A percentile compares a stretch with the other conserved stretches of the same genome.
Evolutionary conservation across 192 early-diverging fungal genomes (phyloP).

Genomic region (Phycomyces blakesleeanus): DNA sequence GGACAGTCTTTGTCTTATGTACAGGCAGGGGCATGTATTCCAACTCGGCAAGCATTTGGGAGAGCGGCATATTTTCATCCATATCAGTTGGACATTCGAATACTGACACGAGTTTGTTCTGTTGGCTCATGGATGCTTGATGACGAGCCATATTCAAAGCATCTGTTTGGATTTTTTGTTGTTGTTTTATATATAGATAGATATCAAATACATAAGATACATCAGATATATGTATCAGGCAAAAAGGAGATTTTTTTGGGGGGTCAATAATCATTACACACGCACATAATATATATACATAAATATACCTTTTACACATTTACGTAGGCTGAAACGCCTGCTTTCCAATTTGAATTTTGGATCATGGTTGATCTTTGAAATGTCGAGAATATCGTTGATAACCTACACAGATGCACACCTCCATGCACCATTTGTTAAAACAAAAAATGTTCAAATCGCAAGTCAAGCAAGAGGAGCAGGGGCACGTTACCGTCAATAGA

Average conservation of each 20-base stretch:
- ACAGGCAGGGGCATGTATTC: slow-evolving; percentile 11
- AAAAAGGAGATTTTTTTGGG: not conserved
- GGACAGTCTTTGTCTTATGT: slow-evolving; percentile 21
- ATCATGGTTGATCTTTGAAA: slow-evolving; percentile 53
- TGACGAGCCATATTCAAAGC: slow-evolving; percentile 40
- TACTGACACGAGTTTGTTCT: slow-evolving; percentile 31
- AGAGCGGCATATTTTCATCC: slow-evolving; percentile 24
- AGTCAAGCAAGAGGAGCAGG: not conserved
- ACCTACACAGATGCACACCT: slow-evolving; percentile 29
- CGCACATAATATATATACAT: too few species aligned
- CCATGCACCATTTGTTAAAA: not conserved
- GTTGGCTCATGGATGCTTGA: slow-evolving; percentile 31
- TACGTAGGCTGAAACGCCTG: slow-evolving; percentile 44
- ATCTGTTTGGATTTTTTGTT: too few species aligned
- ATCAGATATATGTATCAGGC: too few species aligned
- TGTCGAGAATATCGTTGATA: slow-evolving; percentile 54
- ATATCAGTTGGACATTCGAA: slow-evolving; percentile 32
- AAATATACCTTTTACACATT: slow-evolving; percentile 58
- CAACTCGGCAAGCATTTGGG: slow-evolving; percentile 17
- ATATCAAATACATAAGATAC: too few species aligned
- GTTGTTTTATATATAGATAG: too few species aligned
- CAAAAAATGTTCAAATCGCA: slow-evolving; percentile 11
- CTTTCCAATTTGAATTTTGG: slow-evolving; percentile 49
- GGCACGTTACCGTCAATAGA: slow-evolving; percentile 44
- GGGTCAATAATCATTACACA: not conserved